These are phyloP conservation scores for Cytospora chrysosperma DNA, from an alignment of 2,329 filamentous ascomycete genomes.

Conservation along the genomic window DNA sequence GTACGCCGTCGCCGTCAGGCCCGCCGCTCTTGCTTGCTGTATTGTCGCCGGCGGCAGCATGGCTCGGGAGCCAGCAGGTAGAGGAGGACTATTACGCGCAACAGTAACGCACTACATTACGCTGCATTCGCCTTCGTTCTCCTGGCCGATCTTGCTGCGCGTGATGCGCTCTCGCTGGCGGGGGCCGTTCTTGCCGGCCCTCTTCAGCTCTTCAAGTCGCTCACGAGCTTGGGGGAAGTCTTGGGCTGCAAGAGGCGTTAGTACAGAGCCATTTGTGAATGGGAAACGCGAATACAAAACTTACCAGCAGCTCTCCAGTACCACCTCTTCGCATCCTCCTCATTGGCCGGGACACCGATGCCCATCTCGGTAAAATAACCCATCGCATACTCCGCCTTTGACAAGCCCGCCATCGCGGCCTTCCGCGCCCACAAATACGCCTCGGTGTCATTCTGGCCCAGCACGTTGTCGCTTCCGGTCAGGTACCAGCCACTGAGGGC, in stretches of 20 bases:
- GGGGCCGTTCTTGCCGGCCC: slow-evolving; percentile 68
- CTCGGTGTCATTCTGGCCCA: slow-evolving; percentile 91
- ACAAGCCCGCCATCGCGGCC: slow-evolving; percentile 80
- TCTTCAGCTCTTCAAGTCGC: slow-evolving; percentile 87
- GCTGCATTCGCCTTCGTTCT: slow-evolving; percentile 84
- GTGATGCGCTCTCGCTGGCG: slow-evolving; percentile 78
- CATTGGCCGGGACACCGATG: slow-evolving; percentile 79
- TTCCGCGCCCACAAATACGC: slow-evolving; percentile 97
- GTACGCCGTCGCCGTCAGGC: slow-evolving; percentile 2
- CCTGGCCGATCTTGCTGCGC: slow-evolving; percentile 75
- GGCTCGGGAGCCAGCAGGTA: slow-evolving; percentile 1
- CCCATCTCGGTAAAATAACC: slow-evolving; percentile 96
- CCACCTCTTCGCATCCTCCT: slow-evolving; percentile 97
- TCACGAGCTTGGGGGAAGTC: slow-evolving; percentile 93
- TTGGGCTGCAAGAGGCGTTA: slow-evolving; percentile 63
- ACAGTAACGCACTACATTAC: slow-evolving; percentile 62
- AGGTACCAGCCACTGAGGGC: slow-evolving; percentile 91
- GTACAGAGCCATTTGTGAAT: slow-evolving; percentile 19
- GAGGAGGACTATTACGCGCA: slow-evolving; percentile 1
- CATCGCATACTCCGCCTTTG: slow-evolving; percentile 97
- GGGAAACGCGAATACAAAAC: slow-evolving; percentile 52
- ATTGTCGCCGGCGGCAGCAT: not conserved
- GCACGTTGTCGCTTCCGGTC: slow-evolving; percentile 81
- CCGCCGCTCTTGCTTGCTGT: not conserved
- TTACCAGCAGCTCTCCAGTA: slow-evolving; percentile 96